Conservation (phyloP, 305 asterid species). For the Salvia sclarea region DNA sequence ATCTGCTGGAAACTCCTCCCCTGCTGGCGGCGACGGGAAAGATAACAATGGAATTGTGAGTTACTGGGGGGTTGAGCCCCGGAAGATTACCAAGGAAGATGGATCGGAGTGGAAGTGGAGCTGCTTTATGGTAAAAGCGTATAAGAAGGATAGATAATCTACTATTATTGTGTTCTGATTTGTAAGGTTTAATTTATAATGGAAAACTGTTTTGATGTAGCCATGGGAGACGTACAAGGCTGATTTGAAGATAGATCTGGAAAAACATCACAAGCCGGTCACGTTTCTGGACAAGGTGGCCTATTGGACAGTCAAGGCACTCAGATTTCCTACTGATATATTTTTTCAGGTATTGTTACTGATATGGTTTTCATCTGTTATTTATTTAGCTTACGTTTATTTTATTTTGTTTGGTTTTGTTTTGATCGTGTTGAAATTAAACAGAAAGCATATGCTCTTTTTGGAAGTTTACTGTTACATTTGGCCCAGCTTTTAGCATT, state of each 20-base stretch:
- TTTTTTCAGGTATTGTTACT: conserved; percentile 62
- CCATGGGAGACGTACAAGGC: conserved; percentile 83
- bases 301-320: conserved; percentile 63
- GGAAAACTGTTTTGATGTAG: conserved; percentile 36
- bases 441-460: not conserved
- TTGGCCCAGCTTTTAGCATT: not conserved
- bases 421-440: not conserved
- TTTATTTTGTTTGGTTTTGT: not conserved
- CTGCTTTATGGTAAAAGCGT: conserved; percentile 55
- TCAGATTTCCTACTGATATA: conserved; percentile 65
- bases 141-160: not conserved
- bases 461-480: not conserved
- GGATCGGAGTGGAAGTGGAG: conserved; percentile 77
- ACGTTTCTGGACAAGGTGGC: conserved; percentile 79
- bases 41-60: conserved; percentile 46
- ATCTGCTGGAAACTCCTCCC: conserved; percentile 25
- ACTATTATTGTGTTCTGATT: not conserved
- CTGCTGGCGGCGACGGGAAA: conserved; percentile 31
- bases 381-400: not conserved
- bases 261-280: conserved; percentile 62
- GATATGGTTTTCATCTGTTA: no score
- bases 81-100: conserved; percentile 58
- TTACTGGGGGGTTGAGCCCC: conserved; percentile 70
- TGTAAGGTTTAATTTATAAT: not conserved
- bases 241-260: conserved; percentile 58